Evolutionary conservation across 2,329 filamentous ascomycete genomes (phyloP).

Genomic region (Juglanconis oblonga): DNA sequence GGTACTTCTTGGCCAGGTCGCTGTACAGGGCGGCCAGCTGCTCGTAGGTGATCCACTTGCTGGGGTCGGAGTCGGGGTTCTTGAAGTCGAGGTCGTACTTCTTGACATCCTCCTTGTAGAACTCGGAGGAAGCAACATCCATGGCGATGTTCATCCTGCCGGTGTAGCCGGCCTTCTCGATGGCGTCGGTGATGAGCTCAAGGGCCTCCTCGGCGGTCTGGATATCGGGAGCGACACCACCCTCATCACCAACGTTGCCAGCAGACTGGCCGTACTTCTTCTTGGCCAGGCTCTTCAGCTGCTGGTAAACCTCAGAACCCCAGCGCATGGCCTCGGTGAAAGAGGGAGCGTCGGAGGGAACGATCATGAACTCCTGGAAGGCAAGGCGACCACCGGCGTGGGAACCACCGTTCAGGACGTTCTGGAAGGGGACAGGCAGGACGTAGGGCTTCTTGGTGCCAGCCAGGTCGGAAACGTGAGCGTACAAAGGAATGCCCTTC

Average conservation of each 20-base stretch:
- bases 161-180: slow-evolving; percentile 92
- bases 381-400: slow-evolving; percentile 95
- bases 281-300: slow-evolving; percentile 94
- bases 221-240: slow-evolving; percentile 98
- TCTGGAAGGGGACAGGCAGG: slow-evolving; percentile 89
- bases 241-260: slow-evolving; percentile 98
- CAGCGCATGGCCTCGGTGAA: slow-evolving; percentile 97
- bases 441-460: slow-evolving; percentile 91
- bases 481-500: slow-evolving; percentile 84
- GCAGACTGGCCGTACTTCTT: slow-evolving; percentile 99
- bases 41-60: slow-evolving; percentile 99
- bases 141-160: slow-evolving; percentile 97
- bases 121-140: slow-evolving; percentile 98
- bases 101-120: slow-evolving; percentile 97
- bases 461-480: slow-evolving; percentile 81
- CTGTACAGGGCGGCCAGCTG: slow-evolving; percentile 91
- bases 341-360: slow-evolving; percentile 77
- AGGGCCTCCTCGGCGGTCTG: slow-evolving; percentile 96
- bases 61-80: slow-evolving; percentile 94
- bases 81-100: slow-evolving; percentile 99
- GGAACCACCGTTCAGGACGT: slow-evolving; percentile 88
- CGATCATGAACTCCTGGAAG: slow-evolving; percentile 97
- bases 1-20: slow-evolving; percentile 87
- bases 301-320: slow-evolving; percentile 97
- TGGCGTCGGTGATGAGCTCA: slow-evolving; percentile 85